Conservation (phyloP, 2,329 filamentous ascomycete genomes). For the Dactylella cylindrospora region DNA sequence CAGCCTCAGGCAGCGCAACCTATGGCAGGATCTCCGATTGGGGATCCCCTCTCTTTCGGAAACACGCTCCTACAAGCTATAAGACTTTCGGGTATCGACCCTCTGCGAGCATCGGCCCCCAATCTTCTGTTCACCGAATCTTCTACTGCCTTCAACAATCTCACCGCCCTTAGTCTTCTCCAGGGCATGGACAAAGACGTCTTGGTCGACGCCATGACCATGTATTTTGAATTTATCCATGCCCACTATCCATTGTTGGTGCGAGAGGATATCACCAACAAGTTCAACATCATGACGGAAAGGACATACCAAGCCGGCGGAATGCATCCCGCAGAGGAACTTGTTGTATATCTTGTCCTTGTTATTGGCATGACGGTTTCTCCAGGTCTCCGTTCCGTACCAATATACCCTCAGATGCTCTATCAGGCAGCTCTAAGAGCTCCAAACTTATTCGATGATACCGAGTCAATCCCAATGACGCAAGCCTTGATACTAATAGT, state of each 20-base stretch:
- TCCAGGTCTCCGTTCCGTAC: constrained; percentile 11
- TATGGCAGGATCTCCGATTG: not conserved
- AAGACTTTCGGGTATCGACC: constrained; percentile 25
- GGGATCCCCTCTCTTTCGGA: constrained; percentile 35
- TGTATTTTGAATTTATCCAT: constrained; percentile 39
- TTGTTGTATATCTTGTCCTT: constrained; percentile 34
- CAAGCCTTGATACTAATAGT: constrained; percentile 41
- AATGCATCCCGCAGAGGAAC: constrained; percentile 26
- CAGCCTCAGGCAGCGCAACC: not conserved
- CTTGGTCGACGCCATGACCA: constrained; percentile 12
- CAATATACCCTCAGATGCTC: constrained; percentile 32
- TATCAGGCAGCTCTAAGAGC: constrained; percentile 22
- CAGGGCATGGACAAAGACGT: constrained; percentile 17
- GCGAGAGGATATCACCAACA: constrained; percentile 27
- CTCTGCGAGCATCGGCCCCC: constrained; percentile 29
- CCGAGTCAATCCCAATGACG: constrained; percentile 24
- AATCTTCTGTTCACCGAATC: constrained; percentile 32
- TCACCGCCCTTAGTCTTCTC: constrained; percentile 12
- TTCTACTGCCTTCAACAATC: constrained; percentile 9
- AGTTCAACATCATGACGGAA: constrained; percentile 33
- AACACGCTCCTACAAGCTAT: constrained; percentile 34
- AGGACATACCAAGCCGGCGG: constrained; percentile 15
- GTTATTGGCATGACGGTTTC: constrained; percentile 35
- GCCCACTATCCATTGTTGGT: constrained; percentile 32
- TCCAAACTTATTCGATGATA: constrained; percentile 19